Conservation (phyloP, 139 green algal genomes). For the Volvox reticuliferus region DNA sequence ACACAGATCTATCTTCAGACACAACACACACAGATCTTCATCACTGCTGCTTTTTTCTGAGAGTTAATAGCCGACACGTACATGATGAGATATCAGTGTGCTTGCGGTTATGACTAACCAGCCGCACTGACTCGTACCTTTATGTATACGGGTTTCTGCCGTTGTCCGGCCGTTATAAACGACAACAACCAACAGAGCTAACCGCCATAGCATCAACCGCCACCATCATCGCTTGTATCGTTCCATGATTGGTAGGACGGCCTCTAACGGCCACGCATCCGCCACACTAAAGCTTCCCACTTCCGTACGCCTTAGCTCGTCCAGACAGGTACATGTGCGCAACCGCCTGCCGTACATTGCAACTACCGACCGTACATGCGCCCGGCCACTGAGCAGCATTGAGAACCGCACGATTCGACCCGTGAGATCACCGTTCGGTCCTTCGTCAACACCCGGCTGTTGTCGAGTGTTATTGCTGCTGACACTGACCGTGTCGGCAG, state of each 20-base stretch:
- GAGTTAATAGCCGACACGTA: too few species aligned
- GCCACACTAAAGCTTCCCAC: conserved; percentile 59
- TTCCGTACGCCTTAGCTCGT: conserved; percentile 49
- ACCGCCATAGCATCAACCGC: background rate
- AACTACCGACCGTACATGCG: conserved; percentile 51
- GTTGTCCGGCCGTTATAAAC: too few species aligned
- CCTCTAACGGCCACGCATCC: conserved; percentile 67
- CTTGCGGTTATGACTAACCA: too few species aligned
- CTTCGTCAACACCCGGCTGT: background rate
- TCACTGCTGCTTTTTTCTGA: too few species aligned
- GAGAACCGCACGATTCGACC: conserved; percentile 2
- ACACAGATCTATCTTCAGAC: too few species aligned
- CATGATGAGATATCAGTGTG: too few species aligned
- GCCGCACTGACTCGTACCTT: too few species aligned
- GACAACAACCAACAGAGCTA: too few species aligned
- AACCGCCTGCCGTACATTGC: conserved; percentile 56
- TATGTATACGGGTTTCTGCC: too few species aligned
- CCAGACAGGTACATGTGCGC: conserved; percentile 56
- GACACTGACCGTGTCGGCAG: background rate
- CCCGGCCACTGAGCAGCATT: background rate
- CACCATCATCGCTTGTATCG: conserved; percentile 6
- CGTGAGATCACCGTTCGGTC: background rate
- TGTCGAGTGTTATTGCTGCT: background rate
- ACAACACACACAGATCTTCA: too few species aligned
- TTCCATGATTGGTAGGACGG: conserved; percentile 60